These are phyloP conservation scores for Xylaria sp. DNA, from an alignment of 2,329 filamentous ascomycete species.

Conservation along the genomic window DNA sequence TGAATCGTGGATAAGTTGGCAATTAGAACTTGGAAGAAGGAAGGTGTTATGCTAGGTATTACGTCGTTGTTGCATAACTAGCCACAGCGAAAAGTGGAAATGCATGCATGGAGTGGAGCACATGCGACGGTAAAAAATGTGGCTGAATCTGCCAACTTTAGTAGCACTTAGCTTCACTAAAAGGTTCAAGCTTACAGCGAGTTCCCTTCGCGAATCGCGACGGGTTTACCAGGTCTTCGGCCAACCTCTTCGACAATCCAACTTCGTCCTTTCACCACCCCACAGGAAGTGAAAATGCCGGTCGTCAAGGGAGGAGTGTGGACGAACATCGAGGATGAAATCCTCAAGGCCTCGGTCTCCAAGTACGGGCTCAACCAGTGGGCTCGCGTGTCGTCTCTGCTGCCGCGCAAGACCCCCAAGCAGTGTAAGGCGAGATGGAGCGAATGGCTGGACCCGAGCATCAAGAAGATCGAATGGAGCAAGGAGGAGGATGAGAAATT, in stretches of 20 bases:
- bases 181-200: background rate
- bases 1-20: background rate
- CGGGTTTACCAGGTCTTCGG: conserved; percentile 1
- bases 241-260: conserved; percentile 9
- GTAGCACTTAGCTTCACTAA: background rate
- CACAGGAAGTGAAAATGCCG: conserved; percentile 60
- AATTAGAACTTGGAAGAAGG: too few species aligned
- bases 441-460: conserved; percentile 97
- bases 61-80: background rate
- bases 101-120: background rate
- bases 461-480: conserved; percentile 99
- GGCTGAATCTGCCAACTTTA: conserved; percentile 15
- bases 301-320: conserved; percentile 80
- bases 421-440: conserved; percentile 99
- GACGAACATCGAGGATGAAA: conserved; percentile 89
- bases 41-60: background rate
- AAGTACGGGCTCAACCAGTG: conserved; percentile 98
- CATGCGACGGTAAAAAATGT: conserved; percentile 4
- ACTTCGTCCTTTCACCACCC: background rate
- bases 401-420: conserved; percentile 97
- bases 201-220: conserved; percentile 26
- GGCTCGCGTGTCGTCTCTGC: conserved; percentile 96
- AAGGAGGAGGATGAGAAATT: conserved; percentile 98
- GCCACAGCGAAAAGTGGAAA: background rate
- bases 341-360: conserved; percentile 93